Evolutionary conservation across 371 early-diverging fungal species (phyloP), one percentile per base, ranked within the genome.

Genomic region (Phascolomyces articulosus): DNA sequence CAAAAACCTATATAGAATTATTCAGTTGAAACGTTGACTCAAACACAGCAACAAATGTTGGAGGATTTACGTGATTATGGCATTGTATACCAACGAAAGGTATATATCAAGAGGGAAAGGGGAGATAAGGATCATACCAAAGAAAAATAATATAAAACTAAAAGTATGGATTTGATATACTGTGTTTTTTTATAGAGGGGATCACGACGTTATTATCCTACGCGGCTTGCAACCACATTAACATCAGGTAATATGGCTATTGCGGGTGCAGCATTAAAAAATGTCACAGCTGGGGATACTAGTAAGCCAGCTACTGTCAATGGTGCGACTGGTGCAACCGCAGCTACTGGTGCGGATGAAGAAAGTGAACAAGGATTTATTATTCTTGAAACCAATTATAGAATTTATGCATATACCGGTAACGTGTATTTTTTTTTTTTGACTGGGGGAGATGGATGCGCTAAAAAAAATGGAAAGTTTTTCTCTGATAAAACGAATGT

Each of bases 351-450:
- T 15, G 81, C 82, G 24, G 78, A 80, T 24, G 83, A 80, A 24
- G 74, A 78, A 24, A 75, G 81, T 31, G 87, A 85, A 29, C 84
- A 87, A 59, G 95, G 94, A 15, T 94, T 90, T 66, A 87, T 95
- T 63, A 83, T 95, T 41, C 63, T 95, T 20, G 98, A 98, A 74
- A 96, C 97, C 11, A 97, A 97, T 73, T 96, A 93, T 68, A 85
- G 95, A 38, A 68, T 99, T 26, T 99, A 98, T 73, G 98, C 98
- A 2, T 99, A 98, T 75, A 98, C 98, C 55, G 87, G 91, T 90
- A 78, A 20, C 47, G n/a, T n/a, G n/a, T n/a, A n/a, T 15, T 23
- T 27, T 34, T 34, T 11, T 34, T 34, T 11, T 34, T 34, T 34
- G 34, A 2, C 6, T 2, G n/a, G n/a, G n/a, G n/a, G n/a, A n/a